phyloP scores from a whole-genome alignment of 495 filamentous ascomycete species.

The Penicillium nucicola region DNA sequence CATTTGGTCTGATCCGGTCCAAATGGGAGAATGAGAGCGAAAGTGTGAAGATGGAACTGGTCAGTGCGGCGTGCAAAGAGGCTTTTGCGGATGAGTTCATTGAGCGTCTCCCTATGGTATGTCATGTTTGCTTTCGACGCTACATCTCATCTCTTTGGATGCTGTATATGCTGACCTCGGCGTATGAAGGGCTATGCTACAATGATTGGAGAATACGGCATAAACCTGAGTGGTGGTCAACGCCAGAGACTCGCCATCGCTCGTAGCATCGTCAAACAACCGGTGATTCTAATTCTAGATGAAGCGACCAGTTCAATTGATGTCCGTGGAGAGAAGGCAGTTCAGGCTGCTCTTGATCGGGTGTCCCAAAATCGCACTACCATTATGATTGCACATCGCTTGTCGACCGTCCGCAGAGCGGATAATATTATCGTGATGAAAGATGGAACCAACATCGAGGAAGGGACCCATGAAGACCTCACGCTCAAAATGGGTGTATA shows the following conservation, averaged over 20 bases:
- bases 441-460: conserved; percentile 43
- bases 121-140: too few species aligned
- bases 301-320: conserved; percentile 54
- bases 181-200: conserved; percentile 34
- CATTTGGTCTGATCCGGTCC: conserved; percentile 69
- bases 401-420: conserved; percentile 53
- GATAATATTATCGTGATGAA: conserved; percentile 53
- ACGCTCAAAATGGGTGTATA: conserved; percentile 44
- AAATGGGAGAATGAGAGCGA: conserved; percentile 51
- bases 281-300: conserved; percentile 70
- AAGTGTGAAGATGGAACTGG: conserved; percentile 40
- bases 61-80: conserved; percentile 62
- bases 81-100: conserved; percentile 48
- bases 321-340: conserved; percentile 40
- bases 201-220: conserved; percentile 31
- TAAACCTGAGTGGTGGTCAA: conserved; percentile 43
- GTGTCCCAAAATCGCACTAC: conserved; percentile 40
- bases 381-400: conserved; percentile 53
- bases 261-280: conserved; percentile 76
- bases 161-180: too few species aligned
- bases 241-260: conserved; percentile 67
- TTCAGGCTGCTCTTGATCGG: conserved; percentile 45
- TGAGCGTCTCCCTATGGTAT: conserved; percentile 26
- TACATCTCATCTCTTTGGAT: conserved; percentile 14
- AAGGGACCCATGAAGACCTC: conserved; percentile 47